Conservation (phyloP, 345 rosid species). For the Pistacia atlantica region DNA sequence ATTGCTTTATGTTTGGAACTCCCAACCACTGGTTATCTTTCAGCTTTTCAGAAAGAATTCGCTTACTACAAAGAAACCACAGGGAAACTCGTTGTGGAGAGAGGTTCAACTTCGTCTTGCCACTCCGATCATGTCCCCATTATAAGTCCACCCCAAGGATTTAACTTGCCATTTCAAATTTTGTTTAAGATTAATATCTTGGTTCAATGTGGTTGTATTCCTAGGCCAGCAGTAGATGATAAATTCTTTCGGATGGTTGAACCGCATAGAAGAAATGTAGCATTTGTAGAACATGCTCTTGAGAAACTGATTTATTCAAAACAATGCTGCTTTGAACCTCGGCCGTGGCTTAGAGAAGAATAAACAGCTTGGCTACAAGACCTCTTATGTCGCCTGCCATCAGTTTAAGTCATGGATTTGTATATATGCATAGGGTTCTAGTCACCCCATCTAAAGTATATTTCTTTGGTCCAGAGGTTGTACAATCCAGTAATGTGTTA, state of each 20-base stretch:
- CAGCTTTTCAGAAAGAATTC: constrained; percentile 36
- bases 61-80: constrained; percentile 31
- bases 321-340: constrained; percentile 55
- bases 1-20: constrained; percentile 59
- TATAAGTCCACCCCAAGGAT: constrained; percentile 36
- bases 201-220: constrained; percentile 51
- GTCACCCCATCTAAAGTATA: constrained; percentile 53
- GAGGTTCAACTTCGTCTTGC: constrained; percentile 30
- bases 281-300: constrained; percentile 42
- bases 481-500: constrained; percentile 54
- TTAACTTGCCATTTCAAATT: constrained; percentile 39
- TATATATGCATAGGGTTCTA: constrained; percentile 43
- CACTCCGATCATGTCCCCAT: constrained; percentile 39
- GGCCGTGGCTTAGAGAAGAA: constrained; percentile 42
- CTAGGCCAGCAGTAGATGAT: constrained; percentile 43
- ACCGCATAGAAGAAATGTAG: constrained; percentile 22
- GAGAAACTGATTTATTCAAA: constrained; percentile 30
- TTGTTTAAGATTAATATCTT: constrained; percentile 45
- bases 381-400: constrained; percentile 26
- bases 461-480: constrained; percentile 56
- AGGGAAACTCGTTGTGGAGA: constrained; percentile 21
- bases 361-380: constrained; percentile 13
- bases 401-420: constrained; percentile 37
- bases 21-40: constrained; percentile 23
- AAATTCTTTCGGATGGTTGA: constrained; percentile 36